Percentiles rank a stretch among this genome's conserved stretches.
These are phyloP conservation scores for Jatropha podagrica DNA, from an alignment of 441 rosid genomes.

Conservation along the genomic window DNA sequence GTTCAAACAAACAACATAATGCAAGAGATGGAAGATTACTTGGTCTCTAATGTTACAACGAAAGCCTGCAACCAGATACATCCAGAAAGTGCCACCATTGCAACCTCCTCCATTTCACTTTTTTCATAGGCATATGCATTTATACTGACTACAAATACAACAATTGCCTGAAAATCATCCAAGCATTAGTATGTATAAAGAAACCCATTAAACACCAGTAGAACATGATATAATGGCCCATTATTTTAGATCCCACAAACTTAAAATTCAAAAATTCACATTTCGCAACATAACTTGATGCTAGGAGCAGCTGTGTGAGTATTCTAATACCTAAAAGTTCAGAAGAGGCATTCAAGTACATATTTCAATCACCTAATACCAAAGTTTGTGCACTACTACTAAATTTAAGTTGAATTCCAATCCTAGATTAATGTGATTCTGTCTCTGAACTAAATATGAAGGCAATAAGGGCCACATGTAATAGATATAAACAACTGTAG, in stretches of 20 bases:
- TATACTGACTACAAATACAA: constrained; percentile 81
- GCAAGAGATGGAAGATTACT: constrained; percentile 49
- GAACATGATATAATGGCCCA: background rate
- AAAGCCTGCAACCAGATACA: constrained; percentile 99
- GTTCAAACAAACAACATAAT: background rate
- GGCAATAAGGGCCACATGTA: background rate
- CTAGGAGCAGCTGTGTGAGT: background rate
- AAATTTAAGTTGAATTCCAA: background rate
- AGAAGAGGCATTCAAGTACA: background rate
- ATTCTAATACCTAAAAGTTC: background rate
- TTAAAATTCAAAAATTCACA: background rate
- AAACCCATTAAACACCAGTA: background rate
- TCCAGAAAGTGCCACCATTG: constrained; percentile 99
- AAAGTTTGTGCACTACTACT: background rate
- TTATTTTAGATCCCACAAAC: background rate
- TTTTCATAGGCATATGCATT: constrained; percentile 83
- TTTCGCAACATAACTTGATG: background rate
- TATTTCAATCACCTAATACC: background rate
- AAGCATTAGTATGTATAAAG: constrained; percentile 12
- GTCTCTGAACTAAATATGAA: constrained; percentile 1
- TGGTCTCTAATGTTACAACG: constrained; percentile 92
- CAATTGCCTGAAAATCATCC: constrained; percentile 70
- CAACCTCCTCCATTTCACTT: constrained; percentile 95
- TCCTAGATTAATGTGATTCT: background rate
- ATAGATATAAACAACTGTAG: background rate